Base-by-base conservation (phyloP, 139 green algal species). In the Penium margaritaceum region DNA sequence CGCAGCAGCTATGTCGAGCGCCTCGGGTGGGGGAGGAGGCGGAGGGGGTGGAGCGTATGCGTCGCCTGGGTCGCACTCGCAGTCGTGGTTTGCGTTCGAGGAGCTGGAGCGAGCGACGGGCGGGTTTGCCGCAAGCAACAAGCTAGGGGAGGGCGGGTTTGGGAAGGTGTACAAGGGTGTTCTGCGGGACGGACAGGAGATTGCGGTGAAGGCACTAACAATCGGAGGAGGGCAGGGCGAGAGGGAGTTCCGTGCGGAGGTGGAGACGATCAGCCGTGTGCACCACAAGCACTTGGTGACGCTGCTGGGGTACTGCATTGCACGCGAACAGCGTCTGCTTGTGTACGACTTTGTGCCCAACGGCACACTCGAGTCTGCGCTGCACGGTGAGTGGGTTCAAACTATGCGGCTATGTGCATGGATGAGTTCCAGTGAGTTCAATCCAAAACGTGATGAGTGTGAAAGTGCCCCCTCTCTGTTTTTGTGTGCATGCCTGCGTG, bases 311-410 rank as follows among this genome's bases (percentile, higher is more conserved):
- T 74, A 67, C 51, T 81, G 74, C 67, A 76, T 79, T 33, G 37
- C 34, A 6, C n/a, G 55, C 68, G 74, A 81, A 17, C 70, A 79
- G 67, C 33, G 70, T 5, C 71, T 79, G 12, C 70, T 81, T 4
- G 71, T 82, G 33, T 81, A 81, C 69, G n/a, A n/a, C n/a, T n/a
- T n/a, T n/a, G n/a, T n/a, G n/a, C n/a, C 46, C 2, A 80, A 80
- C 5, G 74, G 74, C 7, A 81, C 70, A 9, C 67, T 81, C n/a
- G 71, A 81, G 74, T 58, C 24, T 27, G n/a, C 41, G 6, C 34
- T 81, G 36, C 74, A 81, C 51, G 70, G 70, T 78, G 14, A 51
- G 69, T 33, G 65, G 55, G 55, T 29, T 6, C n/a, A n/a, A n/a
- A n/a, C n/a, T n/a, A n/a, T n/a, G n/a, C n/a, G n/a, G n/a, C n/a